Base-by-base conservation (phyloP, 805 yeast species). In the Saccharomycopsis fermentans region DNA sequence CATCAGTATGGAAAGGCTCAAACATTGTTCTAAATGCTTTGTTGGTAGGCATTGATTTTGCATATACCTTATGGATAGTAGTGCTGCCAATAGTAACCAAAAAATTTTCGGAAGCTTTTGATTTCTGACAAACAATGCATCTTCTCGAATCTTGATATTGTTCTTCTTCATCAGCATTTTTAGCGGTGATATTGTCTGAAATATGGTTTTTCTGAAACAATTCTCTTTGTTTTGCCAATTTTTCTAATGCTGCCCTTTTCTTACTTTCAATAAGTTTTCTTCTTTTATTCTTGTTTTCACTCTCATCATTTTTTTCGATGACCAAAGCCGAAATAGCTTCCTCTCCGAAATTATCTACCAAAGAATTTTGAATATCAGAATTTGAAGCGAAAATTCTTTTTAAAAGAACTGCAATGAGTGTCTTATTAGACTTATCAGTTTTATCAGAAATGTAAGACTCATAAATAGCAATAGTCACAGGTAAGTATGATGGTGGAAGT, bases 11-110 rank as follows among this genome's bases (percentile, higher is more conserved):
- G 59, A 62, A 59, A 5, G 52, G 24, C 11, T 43, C 36, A 40
- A 56, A 58, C 12, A 59, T 59, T 3, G 40, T 35, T 19, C 78
- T 81, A 17, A 74, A 69, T 58, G 70, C 66, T 50, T 80, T 86
- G 6, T 83, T 79, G 4, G 79, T 76, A 60, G 79, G 78, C 0
- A 95, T 92, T 5, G 86, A 76, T 3, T 75, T 72, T 55, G 95
- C 71, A 59, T 81, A 79, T 52, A 79, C 82, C 4, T 86, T 77
- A 0, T 84, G 74, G 43, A 77, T 77, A 0, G 82, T 72, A 27
- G 84, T 71, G 65, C 80, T 79, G 6, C 86, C 79, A 54, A 87
- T 80, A 17, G 86, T 76, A 0, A 96, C 96, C 69, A 85, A 87
- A 0, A 87, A 80, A 3, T 85, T 86, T 19, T 79, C 79, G 16